These are phyloP conservation scores for Cercophora sp. DNA, from an alignment of 495 filamentous ascomycete genomes.

Conservation along the genomic window DNA sequence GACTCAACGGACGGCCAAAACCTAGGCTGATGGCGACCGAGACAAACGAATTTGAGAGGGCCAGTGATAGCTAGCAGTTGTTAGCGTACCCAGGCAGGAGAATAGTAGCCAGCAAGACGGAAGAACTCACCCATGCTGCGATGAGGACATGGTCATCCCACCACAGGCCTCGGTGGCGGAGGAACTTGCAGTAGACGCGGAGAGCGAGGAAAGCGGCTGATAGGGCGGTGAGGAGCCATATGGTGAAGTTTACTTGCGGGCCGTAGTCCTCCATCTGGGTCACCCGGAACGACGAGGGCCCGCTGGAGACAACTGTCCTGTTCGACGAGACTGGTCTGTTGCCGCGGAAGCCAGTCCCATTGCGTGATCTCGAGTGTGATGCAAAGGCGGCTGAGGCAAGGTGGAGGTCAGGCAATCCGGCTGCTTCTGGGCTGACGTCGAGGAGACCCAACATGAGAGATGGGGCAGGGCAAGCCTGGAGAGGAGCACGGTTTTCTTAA, in stretches of 20 bases:
- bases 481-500: conserved; percentile 11
- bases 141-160: conserved; percentile 39
- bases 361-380: not conserved
- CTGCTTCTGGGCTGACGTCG: conserved; percentile 4
- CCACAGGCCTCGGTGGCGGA: conserved; percentile 30
- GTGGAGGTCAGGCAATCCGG: conserved; percentile 12
- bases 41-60: conserved; percentile 64
- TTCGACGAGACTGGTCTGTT: conserved; percentile 8
- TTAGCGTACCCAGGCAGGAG: not conserved
- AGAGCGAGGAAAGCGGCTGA: conserved; percentile 34
- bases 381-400: conserved; percentile 1
- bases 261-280: conserved; percentile 24
- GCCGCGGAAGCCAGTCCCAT: conserved; percentile 13
- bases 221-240: conserved; percentile 35
- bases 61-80: conserved; percentile 15
- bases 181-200: conserved; percentile 33
- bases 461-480: conserved; percentile 10
- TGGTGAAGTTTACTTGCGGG: conserved; percentile 38
- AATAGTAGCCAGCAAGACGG: not conserved
- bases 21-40: conserved; percentile 35
- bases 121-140: conserved; percentile 31
- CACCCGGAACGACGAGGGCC: conserved; percentile 10
- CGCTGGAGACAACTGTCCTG: not conserved
- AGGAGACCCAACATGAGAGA: conserved; percentile 19
- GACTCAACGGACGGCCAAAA: conserved; percentile 23